Evolutionary conservation across 1,139 yeast genomes (phyloP), one percentile per base, ranked within the genome.

Genomic region (Kodamaea anthophila): DNA sequence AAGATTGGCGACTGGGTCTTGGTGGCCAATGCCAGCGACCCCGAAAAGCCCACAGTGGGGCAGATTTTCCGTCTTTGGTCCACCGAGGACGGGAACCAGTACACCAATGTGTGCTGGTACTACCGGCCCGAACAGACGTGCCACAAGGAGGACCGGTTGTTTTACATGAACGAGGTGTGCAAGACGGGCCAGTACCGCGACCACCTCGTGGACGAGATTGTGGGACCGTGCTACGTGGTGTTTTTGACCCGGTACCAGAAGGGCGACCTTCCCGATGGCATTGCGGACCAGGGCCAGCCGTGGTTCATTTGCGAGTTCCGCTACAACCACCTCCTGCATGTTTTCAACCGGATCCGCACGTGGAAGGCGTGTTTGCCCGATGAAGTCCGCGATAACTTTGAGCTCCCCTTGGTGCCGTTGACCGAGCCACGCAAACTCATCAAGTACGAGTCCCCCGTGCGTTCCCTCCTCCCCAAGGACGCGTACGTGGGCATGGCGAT

Each of bases 291-390:
- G 26, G 82, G 77, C 29, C 84, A 93, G 13, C 91, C 94, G 4
- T 74, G 94, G 54, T 91, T 87, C 55, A 82, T 93, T 43, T 91
- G 98, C 61, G 98, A 91, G 57, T 85, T 78, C 54, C 77, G 98
- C 47, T 91, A 88, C 59, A 91, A 91, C 51, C 97, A 88, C 51
- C 71, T 74, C 35, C 94, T 84, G 47, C 86, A 85, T 51, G 81
- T 80, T 15, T 91, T 91, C 65, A 91, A 91, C 59, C 81, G 93
- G 51, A 91, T 91, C 47, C 75, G 97, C 50, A 91, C 98, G 1
- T 91, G 98, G 98, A 91, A 86, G 55, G 97, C 96, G 4, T 91
- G 98, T 62, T 70, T 91, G 42, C 98, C 98, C 0, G 98, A 91
- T 55, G 98, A 88, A 51, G 84, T 88, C 23, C 76, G 97, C 48